These are phyloP conservation scores for Dalbergia oliveri DNA, from an alignment of 306 rosid genomes.

Conservation along the genomic window DNA sequence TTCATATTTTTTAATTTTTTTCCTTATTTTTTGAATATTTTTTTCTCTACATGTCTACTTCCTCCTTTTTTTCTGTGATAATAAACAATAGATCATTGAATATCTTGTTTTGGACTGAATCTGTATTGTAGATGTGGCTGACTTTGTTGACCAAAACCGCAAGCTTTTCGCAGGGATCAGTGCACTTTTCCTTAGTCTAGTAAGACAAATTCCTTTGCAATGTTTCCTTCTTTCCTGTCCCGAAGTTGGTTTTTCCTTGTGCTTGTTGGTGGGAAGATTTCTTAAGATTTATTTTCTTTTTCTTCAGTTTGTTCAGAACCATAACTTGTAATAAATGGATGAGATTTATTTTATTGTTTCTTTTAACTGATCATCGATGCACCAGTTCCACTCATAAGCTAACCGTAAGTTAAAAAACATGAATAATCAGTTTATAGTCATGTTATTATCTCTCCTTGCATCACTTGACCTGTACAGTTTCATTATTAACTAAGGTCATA, in stretches of 20 bases:
- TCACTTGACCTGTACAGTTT: neutral
- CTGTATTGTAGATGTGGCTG: constrained; percentile 67
- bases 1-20: constrained; percentile 4
- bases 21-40: constrained; percentile 2
- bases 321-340: constrained; percentile 18
- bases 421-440: neutral
- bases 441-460: neutral
- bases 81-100: constrained; percentile 26
- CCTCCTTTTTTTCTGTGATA: neutral
- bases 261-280: constrained; percentile 8
- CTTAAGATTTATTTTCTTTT: constrained; percentile 7
- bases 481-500: neutral
- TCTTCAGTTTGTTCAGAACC: constrained; percentile 25
- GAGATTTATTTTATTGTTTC: constrained; percentile 17
- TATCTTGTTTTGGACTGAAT: constrained; percentile 38
- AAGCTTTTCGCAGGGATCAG: constrained; percentile 69
- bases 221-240: constrained; percentile 23
- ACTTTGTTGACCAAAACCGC: constrained; percentile 81
- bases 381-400: constrained; percentile 6
- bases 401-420: neutral
- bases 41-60: constrained; percentile 1
- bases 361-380: neutral
- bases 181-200: constrained; percentile 81
- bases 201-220: constrained; percentile 54
- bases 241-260: constrained; percentile 10